Conservation (phyloP, 208 protist genomes). For the Crithidia expoeki region DNA sequence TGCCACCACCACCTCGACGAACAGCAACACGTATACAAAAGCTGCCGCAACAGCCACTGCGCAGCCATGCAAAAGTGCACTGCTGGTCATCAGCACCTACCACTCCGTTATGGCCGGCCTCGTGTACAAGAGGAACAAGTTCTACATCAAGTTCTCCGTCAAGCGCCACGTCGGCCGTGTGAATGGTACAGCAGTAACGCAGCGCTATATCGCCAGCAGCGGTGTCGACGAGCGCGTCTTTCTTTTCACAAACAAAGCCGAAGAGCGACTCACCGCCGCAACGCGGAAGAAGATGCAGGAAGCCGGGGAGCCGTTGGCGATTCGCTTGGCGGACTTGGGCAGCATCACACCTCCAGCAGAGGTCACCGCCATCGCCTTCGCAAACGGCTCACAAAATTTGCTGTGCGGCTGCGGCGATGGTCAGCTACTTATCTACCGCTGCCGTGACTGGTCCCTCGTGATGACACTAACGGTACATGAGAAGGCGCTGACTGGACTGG, state of each 20-base stretch:
- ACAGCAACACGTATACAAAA: no score
- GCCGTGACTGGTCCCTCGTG: conserved; percentile 61
- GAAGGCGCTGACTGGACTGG: conserved; percentile 43
- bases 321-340: conserved; percentile 71
- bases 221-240: conserved; percentile 80
- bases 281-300: conserved; percentile 35
- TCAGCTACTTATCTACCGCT: conserved; percentile 66
- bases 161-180: conserved; percentile 75
- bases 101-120: conserved; percentile 80
- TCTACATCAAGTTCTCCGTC: conserved; percentile 75
- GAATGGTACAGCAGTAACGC: conserved; percentile 43
- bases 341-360: conserved; percentile 63
- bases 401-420: conserved; percentile 70
- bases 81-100: conserved; percentile 79
- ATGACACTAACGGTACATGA: conserved; percentile 61
- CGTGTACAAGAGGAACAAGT: conserved; percentile 46
- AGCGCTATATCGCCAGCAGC: conserved; percentile 61
- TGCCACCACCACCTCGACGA: background rate
- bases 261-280: conserved; percentile 34
- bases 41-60: background rate
- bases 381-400: conserved; percentile 45
- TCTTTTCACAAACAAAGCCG: conserved; percentile 80
- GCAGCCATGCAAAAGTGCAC: conserved; percentile 39
- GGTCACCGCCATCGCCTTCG: conserved; percentile 48
- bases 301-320: conserved; percentile 38